phyloP scores from a whole-genome alignment of 225 moss, liverwort and hornwort species.

The Lunularia cruciata region DNA sequence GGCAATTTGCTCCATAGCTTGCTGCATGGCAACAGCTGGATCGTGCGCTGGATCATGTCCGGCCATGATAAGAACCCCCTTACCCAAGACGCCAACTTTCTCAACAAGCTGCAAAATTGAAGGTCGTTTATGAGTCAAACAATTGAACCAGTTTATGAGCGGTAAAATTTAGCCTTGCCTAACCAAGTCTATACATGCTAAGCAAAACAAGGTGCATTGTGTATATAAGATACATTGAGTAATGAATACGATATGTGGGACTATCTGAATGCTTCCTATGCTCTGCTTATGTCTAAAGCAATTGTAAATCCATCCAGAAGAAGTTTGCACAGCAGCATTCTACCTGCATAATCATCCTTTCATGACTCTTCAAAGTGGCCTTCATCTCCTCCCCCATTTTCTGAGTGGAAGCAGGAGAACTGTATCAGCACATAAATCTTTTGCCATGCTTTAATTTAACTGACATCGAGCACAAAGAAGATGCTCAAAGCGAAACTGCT shows the following conservation, averaged over 20 bases:
- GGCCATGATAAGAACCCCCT: conserved; percentile 75
- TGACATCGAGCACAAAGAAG: background rate
- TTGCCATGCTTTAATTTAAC: background rate
- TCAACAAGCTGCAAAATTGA: conserved; percentile 55
- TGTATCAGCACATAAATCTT: background rate
- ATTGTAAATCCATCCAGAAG: too few relatives aligned
- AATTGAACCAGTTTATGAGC: background rate
- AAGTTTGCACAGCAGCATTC: background rate
- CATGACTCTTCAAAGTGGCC: conserved; percentile 72
- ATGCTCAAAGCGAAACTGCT: background rate
- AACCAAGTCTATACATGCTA: too few relatives aligned
- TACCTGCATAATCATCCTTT: conserved; percentile 81
- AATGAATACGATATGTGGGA: too few relatives aligned
- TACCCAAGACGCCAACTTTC: conserved; percentile 76
- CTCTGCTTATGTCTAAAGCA: too few relatives aligned
- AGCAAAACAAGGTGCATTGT: too few relatives aligned
- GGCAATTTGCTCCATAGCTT: conserved; percentile 46
- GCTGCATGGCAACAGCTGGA: conserved; percentile 45
- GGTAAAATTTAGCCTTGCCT: too few relatives aligned
- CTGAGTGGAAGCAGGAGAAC: conserved; percentile 11
- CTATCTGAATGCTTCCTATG: too few relatives aligned
- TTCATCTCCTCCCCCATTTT: conserved; percentile 54
- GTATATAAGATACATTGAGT: too few relatives aligned
- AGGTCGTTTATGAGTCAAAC: background rate
- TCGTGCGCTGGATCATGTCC: conserved; percentile 68